A percentile compares a stretch with the other conserved stretches of the same genome.
These are phyloP conservation scores for Diddensiella transvaalensis DNA, from an alignment of 805 yeast species.

Conservation along the genomic window DNA sequence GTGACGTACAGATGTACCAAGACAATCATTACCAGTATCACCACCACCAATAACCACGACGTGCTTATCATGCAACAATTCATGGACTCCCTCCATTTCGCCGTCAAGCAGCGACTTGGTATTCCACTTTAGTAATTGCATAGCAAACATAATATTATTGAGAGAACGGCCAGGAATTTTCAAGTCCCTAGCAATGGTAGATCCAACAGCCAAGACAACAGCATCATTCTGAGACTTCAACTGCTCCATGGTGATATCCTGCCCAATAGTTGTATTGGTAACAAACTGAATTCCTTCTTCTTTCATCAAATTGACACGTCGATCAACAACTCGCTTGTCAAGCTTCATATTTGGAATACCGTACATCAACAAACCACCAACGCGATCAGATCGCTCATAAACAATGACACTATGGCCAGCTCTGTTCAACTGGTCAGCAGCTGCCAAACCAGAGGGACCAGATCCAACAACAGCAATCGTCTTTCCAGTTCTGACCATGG, in stretches of 20 bases:
- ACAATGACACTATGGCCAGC: conserved; percentile 94
- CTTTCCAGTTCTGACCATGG: conserved; percentile 77
- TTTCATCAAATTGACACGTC: conserved; percentile 85
- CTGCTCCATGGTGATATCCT: conserved; percentile 69
- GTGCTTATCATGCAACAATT: conserved; percentile 72
- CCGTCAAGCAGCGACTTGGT: conserved; percentile 85
- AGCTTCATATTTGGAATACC: conserved; percentile 99
- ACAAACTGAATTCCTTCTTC: conserved; percentile 87
- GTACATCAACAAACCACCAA: conserved; percentile 96
- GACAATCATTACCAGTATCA: conserved; percentile 98
- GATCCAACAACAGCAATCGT: conserved; percentile 86
- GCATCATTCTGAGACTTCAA: conserved; percentile 69
- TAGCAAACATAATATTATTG: conserved; percentile 88
- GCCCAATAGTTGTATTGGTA: conserved; percentile 77
- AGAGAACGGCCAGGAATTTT: conserved; percentile 90
- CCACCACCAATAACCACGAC: conserved; percentile 99
- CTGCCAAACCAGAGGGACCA: conserved; percentile 95
- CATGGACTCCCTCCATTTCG: conserved; percentile 71
- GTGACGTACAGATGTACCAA: conserved; percentile 95
- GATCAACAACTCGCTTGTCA: conserved; percentile 86
- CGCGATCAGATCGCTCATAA: conserved; percentile 90
- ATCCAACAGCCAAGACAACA: conserved; percentile 87
- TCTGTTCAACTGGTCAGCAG: conserved; percentile 94
- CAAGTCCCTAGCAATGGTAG: conserved; percentile 94
- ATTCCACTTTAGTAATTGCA: conserved; percentile 84